Conservation (phyloP, 2,329 filamentous ascomycete genomes). For the Iodosphaeria phyllophila region DNA sequence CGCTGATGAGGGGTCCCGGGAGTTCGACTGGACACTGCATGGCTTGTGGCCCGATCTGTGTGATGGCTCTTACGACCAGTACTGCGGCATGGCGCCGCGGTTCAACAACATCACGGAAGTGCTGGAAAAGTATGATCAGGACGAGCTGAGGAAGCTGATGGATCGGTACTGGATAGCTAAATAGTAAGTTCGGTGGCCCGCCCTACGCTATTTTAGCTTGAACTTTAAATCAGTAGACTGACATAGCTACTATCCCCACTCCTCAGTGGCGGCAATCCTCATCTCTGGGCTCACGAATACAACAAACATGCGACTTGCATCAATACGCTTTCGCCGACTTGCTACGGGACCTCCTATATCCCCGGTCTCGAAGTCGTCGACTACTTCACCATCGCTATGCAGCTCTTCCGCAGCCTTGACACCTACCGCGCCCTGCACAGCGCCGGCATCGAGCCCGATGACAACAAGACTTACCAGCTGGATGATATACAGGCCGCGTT, state of each 20-base stretch:
- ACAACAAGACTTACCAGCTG: slow-evolving; percentile 20
- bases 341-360: slow-evolving; percentile 36
- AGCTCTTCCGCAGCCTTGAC: slow-evolving; percentile 22
- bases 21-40: slow-evolving; percentile 24
- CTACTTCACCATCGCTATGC: slow-evolving; percentile 23
- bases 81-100: slow-evolving; percentile 20
- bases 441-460: slow-evolving; percentile 17
- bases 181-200: slow-evolving; percentile 11
- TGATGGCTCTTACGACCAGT: slow-evolving; percentile 23
- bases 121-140: slow-evolving; percentile 19
- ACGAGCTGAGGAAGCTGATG: slow-evolving; percentile 20
- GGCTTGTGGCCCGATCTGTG: slow-evolving; percentile 27
- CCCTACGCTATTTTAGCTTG: neutral
- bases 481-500: slow-evolving; percentile 21
- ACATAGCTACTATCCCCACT: neutral
- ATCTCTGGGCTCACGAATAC: slow-evolving; percentile 54
- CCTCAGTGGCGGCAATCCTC: slow-evolving; percentile 17
- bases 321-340: slow-evolving; percentile 43
- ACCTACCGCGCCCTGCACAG: slow-evolving; percentile 20
- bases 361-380: slow-evolving; percentile 24
- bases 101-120: slow-evolving; percentile 23
- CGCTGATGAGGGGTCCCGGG: no score
- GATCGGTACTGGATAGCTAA: slow-evolving; percentile 23
- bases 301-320: slow-evolving; percentile 57
- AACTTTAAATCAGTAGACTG: neutral